Percentiles rank a stretch among this genome's conserved stretches.
Evolutionary conservation across 2,329 filamentous ascomycete genomes (phyloP).

Genomic region (Podosphaera xanthii): DNA sequence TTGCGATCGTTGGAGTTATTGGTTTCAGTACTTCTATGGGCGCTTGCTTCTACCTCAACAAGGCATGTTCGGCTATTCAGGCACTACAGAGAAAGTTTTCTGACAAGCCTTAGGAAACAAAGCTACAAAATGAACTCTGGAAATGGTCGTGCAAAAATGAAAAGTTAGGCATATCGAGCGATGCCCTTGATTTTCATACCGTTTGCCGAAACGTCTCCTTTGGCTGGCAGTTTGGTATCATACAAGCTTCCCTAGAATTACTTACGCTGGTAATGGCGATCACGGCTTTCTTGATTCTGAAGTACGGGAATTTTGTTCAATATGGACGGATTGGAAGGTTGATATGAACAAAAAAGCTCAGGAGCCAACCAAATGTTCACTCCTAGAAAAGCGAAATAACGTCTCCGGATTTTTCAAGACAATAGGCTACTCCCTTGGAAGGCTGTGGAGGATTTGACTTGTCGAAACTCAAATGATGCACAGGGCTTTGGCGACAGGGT

Average conservation of each 20-base stretch:
- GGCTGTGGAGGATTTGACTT: too few relatives aligned
- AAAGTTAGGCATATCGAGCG: conserved; percentile 5
- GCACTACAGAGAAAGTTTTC: not conserved
- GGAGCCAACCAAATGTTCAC: not conserved
- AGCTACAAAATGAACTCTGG: conserved; percentile 7
- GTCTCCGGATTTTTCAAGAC: not conserved
- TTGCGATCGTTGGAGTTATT: conserved; percentile 6
- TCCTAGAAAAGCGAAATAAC: not conserved
- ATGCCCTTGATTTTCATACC: conserved; percentile 6
- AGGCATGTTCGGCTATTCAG: not conserved
- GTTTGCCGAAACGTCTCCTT: conserved; percentile 7
- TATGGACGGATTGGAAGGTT: conserved; percentile 6
- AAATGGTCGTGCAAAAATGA: conserved; percentile 9
- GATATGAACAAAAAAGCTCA: conserved; percentile 1
- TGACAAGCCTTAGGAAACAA: not conserved
- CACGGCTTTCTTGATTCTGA: conserved; percentile 5
- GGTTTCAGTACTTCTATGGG: conserved; percentile 8
- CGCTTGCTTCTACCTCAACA: conserved; percentile 2
- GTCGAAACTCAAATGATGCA: too few relatives aligned
- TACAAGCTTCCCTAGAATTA: conserved; percentile 9
- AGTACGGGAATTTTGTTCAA: conserved; percentile 6
- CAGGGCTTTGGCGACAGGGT: too few relatives aligned
- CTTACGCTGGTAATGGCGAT: conserved; percentile 7
- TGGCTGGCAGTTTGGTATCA: conserved; percentile 9
- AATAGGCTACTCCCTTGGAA: not conserved